Evolutionary conservation across 441 rosid species (phyloP).

Genomic region (Brassica balearica): DNA sequence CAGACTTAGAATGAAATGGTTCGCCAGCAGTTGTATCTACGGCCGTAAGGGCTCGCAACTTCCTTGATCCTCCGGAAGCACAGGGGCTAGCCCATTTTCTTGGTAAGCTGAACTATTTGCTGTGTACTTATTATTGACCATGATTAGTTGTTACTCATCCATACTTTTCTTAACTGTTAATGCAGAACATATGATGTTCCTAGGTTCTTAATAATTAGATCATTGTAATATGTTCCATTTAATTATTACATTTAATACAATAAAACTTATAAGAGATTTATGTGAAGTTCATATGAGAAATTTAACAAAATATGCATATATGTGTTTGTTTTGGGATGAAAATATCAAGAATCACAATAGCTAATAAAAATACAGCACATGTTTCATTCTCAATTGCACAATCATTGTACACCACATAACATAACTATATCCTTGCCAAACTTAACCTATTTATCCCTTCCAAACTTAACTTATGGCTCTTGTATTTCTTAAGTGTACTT

Average conservation of each 20-base stretch:
- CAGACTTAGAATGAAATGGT: background rate
- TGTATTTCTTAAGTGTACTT: background rate
- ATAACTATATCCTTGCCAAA: background rate
- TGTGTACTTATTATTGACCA: background rate
- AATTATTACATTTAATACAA: no score
- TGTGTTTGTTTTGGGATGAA: background rate
- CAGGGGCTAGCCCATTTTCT: background rate
- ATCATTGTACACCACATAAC: background rate
- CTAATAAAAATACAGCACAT: background rate
- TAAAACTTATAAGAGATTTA: no score
- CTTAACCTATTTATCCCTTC: background rate
- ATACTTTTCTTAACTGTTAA: background rate
- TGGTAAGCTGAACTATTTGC: background rate
- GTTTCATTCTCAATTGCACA: background rate
- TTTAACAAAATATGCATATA: no score
- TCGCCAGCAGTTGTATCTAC: background rate
- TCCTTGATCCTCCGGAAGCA: background rate
- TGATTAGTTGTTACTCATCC: background rate
- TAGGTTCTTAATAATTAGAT: background rate
- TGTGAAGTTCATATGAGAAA: no score
- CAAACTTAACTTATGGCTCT: background rate
- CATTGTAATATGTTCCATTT: no score
- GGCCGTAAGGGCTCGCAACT: background rate
- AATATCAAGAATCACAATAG: background rate
- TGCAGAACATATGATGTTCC: background rate